Conservation (phyloP, 495 filamentous ascomycete species). For the Penicillium simplicissimum region DNA sequence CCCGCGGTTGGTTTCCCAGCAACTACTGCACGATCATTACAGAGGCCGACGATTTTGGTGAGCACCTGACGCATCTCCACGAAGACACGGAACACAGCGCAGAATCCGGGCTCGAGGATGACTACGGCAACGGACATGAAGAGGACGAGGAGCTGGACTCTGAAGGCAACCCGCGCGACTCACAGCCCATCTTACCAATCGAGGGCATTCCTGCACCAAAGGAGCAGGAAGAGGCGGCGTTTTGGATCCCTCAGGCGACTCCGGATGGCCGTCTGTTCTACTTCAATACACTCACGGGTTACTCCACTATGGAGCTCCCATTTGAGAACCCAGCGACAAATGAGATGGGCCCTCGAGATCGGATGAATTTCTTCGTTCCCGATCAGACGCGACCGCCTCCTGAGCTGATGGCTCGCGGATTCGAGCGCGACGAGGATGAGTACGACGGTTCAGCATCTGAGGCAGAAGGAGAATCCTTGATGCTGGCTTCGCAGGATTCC, state of each 20-base stretch:
- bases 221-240: constrained; percentile 85
- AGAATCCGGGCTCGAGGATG: constrained; percentile 60
- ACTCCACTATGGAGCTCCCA: constrained; percentile 89
- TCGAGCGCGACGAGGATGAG: constrained; percentile 79
- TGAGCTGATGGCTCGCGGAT: constrained; percentile 87
- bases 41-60: constrained; percentile 63
- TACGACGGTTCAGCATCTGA: constrained; percentile 89
- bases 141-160: constrained; percentile 67
- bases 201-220: constrained; percentile 62
- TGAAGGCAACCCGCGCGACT: constrained; percentile 56
- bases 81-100: constrained; percentile 57
- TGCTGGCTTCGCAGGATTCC: constrained; percentile 59
- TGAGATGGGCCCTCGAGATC: constrained; percentile 84
- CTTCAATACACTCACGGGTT: constrained; percentile 94
- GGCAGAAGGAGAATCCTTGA: constrained; percentile 67
- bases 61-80: constrained; percentile 38
- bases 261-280: constrained; percentile 93
- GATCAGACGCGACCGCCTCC: constrained; percentile 88
- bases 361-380: constrained; percentile 82
- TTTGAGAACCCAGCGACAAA: constrained; percentile 82
- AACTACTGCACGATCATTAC: constrained; percentile 92
- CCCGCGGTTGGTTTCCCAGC: constrained; percentile 97
- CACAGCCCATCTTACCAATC: constrained; percentile 61
- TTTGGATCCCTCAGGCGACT: constrained; percentile 98
- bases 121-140: constrained; percentile 67